These are phyloP conservation scores for Cadophora sp. DNA, from an alignment of 2,329 filamentous ascomycete species.

Conservation along the genomic window DNA sequence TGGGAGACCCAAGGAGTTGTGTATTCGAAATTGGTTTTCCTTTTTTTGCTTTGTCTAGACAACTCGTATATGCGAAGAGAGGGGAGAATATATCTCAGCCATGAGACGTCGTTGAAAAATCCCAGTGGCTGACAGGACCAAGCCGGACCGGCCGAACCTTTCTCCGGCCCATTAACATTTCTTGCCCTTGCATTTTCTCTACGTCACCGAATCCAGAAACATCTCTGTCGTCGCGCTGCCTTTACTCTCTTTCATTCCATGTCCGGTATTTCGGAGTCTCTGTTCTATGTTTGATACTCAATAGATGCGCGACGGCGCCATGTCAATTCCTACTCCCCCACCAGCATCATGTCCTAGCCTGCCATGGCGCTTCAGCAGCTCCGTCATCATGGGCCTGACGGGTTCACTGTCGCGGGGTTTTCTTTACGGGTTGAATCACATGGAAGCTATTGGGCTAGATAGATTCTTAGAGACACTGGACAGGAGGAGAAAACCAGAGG, in stretches of 20 bases:
- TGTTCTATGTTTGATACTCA: conserved; percentile 29
- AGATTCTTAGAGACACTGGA: conserved; percentile 79
- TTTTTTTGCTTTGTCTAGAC: not conserved
- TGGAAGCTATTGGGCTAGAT: conserved; percentile 79
- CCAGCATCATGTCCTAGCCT: conserved; percentile 46
- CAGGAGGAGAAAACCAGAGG: conserved; percentile 68
- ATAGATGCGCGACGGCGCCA: conserved; percentile 33
- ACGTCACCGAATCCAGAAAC: conserved; percentile 20
- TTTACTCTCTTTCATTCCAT: conserved; percentile 28
- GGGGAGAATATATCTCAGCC: not conserved
- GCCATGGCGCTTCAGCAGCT: conserved; percentile 77
- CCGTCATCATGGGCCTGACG: conserved; percentile 75
- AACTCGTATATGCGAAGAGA: not conserved
- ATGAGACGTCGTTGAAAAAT: conserved; percentile 18
- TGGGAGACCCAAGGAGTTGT: not conserved
- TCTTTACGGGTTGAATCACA: conserved; percentile 74
- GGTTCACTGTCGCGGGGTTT: conserved; percentile 76
- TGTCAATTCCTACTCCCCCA: conserved; percentile 29
- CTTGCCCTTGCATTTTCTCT: not conserved
- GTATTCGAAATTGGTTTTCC: not conserved
- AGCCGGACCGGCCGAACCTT: conserved; percentile 17
- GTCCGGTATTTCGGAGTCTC: conserved; percentile 23
- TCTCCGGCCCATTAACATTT: not conserved
- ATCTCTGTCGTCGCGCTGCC: conserved; percentile 17
- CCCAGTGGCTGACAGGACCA: not conserved